A percentile compares a stretch with the other conserved stretches of the same genome.
phyloP scores from a whole-genome alignment of 306 rosid species.

The Castanea crenata region DNA sequence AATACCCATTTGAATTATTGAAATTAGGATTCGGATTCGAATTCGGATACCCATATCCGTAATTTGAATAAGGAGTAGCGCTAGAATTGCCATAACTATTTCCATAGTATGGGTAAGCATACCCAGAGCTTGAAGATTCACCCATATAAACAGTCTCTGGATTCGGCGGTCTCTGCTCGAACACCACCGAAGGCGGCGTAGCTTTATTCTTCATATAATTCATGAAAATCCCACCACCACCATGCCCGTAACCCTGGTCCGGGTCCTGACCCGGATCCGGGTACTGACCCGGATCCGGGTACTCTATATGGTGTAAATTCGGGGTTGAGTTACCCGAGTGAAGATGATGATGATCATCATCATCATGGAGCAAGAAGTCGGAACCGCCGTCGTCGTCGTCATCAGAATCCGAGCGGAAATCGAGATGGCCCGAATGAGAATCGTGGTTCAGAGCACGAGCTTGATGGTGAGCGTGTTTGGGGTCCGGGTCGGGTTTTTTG shows the following conservation, averaged over 20 bases:
- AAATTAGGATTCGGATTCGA: too few relatives aligned
- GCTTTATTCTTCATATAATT: conserved; percentile 67
- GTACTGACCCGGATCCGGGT: conserved; percentile 22
- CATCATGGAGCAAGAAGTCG: conserved; percentile 17
- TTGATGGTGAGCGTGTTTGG: not conserved
- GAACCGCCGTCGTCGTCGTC: conserved; percentile 22
- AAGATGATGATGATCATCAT: conserved; percentile 17
- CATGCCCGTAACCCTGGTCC: not conserved
- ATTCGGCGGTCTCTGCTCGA: conserved; percentile 51
- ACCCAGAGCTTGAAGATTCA: conserved; percentile 60
- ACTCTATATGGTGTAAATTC: conserved; percentile 33
- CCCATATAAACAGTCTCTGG: conserved; percentile 52
- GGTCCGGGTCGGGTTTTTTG: conserved; percentile 34
- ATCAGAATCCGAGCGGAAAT: conserved; percentile 58
- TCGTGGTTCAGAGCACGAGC: conserved; percentile 26
- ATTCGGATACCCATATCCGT: too few relatives aligned
- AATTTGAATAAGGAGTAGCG: not conserved
- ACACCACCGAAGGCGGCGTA: conserved; percentile 62
- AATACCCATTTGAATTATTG: too few relatives aligned
- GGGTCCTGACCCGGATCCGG: conserved; percentile 18
- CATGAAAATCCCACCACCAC: conserved; percentile 43
- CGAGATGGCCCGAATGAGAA: conserved; percentile 69
- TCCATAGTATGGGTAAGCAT: not conserved
- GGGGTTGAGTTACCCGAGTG: conserved; percentile 67
- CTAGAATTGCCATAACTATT: conserved; percentile 2